Base-by-base conservation (phyloP, 225 moss, liverwort and hornwort genomes). In the Rhytidiadelphus loreus region DNA sequence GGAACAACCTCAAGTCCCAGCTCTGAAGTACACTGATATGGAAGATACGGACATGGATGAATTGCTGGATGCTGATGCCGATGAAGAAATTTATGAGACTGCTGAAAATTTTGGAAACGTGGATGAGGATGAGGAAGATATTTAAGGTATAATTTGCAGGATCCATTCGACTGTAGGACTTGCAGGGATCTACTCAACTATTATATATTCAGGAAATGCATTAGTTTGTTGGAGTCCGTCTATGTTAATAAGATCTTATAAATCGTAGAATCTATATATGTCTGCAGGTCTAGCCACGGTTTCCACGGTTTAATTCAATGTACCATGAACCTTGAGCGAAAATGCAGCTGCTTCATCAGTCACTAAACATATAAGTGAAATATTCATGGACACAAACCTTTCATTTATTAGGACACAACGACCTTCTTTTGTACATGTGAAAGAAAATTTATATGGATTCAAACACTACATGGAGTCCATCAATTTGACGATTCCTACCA, bases 61-160 rank as follows among this genome's bases (percentile, higher is more conserved):
- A 52, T 84, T 89, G 59, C 88, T 95, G 72, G 92, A 93, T 50
- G 93, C 90, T 41, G 93, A 96, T 83, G 87, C 90, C 26, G 90
- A 95, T 59, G 86, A 81, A 87, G 95, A 94, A 53, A 86, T 92
- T 26, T 90, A 92, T 87, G 96, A 94, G 80, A 62, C 80, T 37
- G 87, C 74, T 50, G 93, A 93, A 82, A 96, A 96, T 89, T 92
- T 89, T 90, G 96, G 97, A 82, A 95, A 96, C 82, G 92, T 95
- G 83, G 96, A 96, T 74, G 96, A 96, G 92, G 96, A 97, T 85
- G 93, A 69, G 57, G 96, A 93, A 35, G 91, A 95, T 26, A 80
- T 93, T 44, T 97, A 88, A 94, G 85, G 90, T 82, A 55, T 64
- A 60, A 71, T 64, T 58, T 16, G 80, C 57, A 68, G 86, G 77